Evolutionary conservation across 345 rosid species (phyloP), one percentile per base, ranked within the genome.

Genomic region (Camelina hispida): DNA sequence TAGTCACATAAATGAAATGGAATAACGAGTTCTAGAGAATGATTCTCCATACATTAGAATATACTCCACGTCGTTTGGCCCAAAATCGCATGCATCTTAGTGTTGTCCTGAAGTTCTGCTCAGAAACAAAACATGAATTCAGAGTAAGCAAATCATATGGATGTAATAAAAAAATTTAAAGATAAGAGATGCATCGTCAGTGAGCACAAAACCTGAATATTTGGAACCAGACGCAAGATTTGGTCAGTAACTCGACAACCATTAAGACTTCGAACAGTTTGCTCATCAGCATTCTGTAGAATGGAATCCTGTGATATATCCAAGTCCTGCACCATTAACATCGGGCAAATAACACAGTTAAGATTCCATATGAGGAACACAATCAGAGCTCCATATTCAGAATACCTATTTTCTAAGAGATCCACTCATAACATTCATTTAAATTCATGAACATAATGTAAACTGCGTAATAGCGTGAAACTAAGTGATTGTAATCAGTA

Each of bases 201-300:
- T 16, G 16, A 35, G 70, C 62, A 32, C 47, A 78, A 71, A 66
- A 92, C 99, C 97, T 92, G 91, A 78, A 92, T 90, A 80, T 88
- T 92, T 69, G 99, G 99, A 74, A 95, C 99, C 81, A 92, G 78
- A 35, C 97, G 97, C 84, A 95, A 80, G 84, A 95, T 90, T 68
- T 92, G 99, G 87, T 95, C 99, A 76, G 99, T 95, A 44, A 95
- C 98, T 85, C 99, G 86, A 83, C 99, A 95, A 52, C 99, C 99
- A 64, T 95, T 95, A 70, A 95, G 98, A 80, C 99, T 95, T 67
- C 93, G 96, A 78, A 95, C 97, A 65, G 98, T 90, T 85, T 90
- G 96, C 38, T 92, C 97, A 82, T 95, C 99, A 15, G 93, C 83
- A 81, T 87, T 92, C 74, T 92, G 97, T 72, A 95, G 80, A 64